A percentile compares a stretch with the other conserved stretches of the same genome.
Evolutionary conservation across 768 basidiomycete species (phyloP).

Genomic region (Polyporus arcularius): DNA sequence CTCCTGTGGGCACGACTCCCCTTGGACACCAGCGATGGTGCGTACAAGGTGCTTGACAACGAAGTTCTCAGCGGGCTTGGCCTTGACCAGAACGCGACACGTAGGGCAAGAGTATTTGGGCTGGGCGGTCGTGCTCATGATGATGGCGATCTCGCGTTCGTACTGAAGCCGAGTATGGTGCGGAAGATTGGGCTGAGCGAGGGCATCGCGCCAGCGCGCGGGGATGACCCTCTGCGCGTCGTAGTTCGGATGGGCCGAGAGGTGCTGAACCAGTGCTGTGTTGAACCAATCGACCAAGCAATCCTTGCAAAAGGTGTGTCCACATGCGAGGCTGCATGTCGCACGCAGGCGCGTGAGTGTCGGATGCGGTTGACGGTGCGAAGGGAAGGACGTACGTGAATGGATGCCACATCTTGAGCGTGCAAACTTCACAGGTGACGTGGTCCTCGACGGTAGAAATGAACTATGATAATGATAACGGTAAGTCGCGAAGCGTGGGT

Average conservation of each 20-base stretch:
- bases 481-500: background rate
- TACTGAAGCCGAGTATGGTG: constrained; percentile 6
- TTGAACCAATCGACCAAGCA: constrained; percentile 61
- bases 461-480: background rate
- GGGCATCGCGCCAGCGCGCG: constrained; percentile 8
- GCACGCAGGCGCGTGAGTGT: background rate
- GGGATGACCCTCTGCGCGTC: constrained; percentile 22
- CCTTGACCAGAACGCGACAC: constrained; percentile 53
- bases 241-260: constrained; percentile 47
- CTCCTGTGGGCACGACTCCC: constrained; percentile 45
- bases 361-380: background rate
- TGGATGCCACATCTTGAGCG: constrained; percentile 63
- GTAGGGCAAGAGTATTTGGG: constrained; percentile 70
- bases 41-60: constrained; percentile 58
- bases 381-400: constrained; percentile 50
- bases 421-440: constrained; percentile 66
- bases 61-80: constrained; percentile 60
- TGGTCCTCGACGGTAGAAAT: constrained; percentile 47
- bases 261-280: constrained; percentile 51
- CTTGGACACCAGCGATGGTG: constrained; percentile 48
- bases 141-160: constrained; percentile 9
- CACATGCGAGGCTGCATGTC: constrained; percentile 57
- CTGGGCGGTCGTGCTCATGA: constrained; percentile 25
- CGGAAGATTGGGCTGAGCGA: constrained; percentile 9
- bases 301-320: constrained; percentile 66